Conservation (phyloP, 2,329 filamentous ascomycete genomes). For the Monosporascus sp. region DNA sequence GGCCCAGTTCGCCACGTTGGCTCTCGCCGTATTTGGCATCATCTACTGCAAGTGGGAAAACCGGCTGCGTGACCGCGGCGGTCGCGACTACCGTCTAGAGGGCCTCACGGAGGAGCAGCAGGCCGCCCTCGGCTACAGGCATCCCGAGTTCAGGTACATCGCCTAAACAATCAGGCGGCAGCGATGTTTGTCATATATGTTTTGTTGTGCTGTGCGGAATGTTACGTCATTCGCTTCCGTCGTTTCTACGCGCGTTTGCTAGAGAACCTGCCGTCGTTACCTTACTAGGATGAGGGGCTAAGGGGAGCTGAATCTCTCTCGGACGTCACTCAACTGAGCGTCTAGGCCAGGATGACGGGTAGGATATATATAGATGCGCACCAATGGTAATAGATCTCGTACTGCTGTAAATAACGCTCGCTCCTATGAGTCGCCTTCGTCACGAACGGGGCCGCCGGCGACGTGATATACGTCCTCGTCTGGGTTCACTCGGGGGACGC, state of each 20-base stretch:
- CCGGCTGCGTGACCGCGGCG: conserved; percentile 39
- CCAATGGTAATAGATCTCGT: not conserved
- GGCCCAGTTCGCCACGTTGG: conserved; percentile 40
- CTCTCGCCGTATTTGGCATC: conserved; percentile 43
- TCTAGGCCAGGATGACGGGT: not conserved
- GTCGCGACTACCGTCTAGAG: conserved; percentile 42
- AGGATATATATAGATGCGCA: not conserved
- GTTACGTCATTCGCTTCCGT: too few species aligned
- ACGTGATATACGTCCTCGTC: too few species aligned
- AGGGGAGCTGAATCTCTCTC: not conserved
- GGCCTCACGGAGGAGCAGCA: conserved; percentile 43
- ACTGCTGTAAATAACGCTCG: not conserved
- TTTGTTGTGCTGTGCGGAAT: too few species aligned
- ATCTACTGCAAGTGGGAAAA: conserved; percentile 51
- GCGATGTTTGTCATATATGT: too few species aligned
- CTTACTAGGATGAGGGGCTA: too few species aligned
- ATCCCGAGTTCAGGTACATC: conserved; percentile 54
- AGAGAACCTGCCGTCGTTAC: too few species aligned
- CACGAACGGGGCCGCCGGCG: too few species aligned
- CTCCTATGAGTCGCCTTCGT: too few species aligned
- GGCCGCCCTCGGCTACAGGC: conserved; percentile 43
- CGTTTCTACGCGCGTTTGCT: too few species aligned
- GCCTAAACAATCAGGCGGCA: conserved; percentile 22
- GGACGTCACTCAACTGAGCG: too few species aligned
- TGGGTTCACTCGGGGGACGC: too few species aligned